Base-by-base conservation (phyloP, 176 grass and related monocot species). In the Juncus inflexus region DNA sequence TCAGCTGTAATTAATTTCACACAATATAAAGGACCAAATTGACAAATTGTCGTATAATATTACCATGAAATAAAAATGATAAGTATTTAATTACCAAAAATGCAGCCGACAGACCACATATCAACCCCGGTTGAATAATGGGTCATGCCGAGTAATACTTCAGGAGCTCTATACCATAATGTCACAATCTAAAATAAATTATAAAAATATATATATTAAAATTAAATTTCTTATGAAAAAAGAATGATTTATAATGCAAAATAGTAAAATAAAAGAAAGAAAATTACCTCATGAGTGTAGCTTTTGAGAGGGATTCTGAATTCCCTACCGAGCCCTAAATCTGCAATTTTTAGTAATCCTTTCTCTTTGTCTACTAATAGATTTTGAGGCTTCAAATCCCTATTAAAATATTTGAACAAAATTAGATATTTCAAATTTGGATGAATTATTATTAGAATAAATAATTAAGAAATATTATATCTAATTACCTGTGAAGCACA, bases 321-420 rank as follows among this genome's bases (percentile, higher is more conserved):
- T 8, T 87, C 66, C 70, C 94, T 83, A 39, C 94, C 80, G 9
- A 97, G 83, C 13, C 94, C 94, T 35, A 97, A 81, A 77, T 97
- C 94, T 1, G 88, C 94, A 65, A 97, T 97, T 71, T 97, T 97
- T 37, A 97, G 38, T 65, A 97, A 83, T 40, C 89, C 89, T 63
- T 91, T 97, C 43, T 97, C 92, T 77, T 97, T 97, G 72, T 97
- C 85, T 9, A 97, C 94, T 83, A 97, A 51, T 3, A 97, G 84
- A 64, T 96, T 96, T 70, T 97, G 94, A 16, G 94, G 94, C 62
- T 97, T 97, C 36, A 97, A 77, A 77, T 97, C 94, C 78, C 88
- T 97, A 63, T 57, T 47, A 72, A 12, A 72, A 12, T 8, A 55
- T n/a, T n/a, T 4, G 4, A 65, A 64, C 8, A 54, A 72, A 39